Conservation (phyloP, 2,329 filamentous ascomycete genomes). For the Penicillium sp. region DNA sequence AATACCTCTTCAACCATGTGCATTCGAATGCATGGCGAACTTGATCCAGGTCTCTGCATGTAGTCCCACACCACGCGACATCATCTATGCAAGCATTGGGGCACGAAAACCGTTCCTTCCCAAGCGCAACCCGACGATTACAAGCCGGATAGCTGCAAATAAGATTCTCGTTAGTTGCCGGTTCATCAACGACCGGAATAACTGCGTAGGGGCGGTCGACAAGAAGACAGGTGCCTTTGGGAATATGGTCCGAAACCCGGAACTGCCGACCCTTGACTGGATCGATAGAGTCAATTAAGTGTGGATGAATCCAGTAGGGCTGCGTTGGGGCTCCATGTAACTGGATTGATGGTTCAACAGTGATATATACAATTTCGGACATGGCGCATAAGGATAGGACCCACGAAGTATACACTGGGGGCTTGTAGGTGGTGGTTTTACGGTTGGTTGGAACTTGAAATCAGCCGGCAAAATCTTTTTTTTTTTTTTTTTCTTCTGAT, state of each 20-base stretch:
- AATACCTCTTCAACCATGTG: slow-evolving; percentile 30
- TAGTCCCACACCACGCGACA: slow-evolving; percentile 29
- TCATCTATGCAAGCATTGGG: slow-evolving; percentile 26
- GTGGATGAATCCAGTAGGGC: slow-evolving; percentile 29
- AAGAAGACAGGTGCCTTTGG: slow-evolving; percentile 27
- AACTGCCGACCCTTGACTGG: slow-evolving; percentile 35
- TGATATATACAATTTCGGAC: slow-evolving; percentile 22
- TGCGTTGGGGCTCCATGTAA: slow-evolving; percentile 14
- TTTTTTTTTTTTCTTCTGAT: not conserved
- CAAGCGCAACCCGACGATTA: slow-evolving; percentile 18
- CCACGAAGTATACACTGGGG: not conserved
- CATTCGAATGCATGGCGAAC: slow-evolving; percentile 32
- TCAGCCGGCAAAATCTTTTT: slow-evolving; percentile 3
- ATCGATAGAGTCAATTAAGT: slow-evolving; percentile 27
- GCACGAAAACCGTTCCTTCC: slow-evolving; percentile 15
- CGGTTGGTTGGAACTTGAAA: not conserved
- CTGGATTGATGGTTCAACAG: slow-evolving; percentile 8
- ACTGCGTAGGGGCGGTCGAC: slow-evolving; percentile 33
- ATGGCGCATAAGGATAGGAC: slow-evolving; percentile 7
- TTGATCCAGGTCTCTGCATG: slow-evolving; percentile 23
- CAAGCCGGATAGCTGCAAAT: slow-evolving; percentile 34
- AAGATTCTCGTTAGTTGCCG: slow-evolving; percentile 21
- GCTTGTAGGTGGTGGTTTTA: not conserved
- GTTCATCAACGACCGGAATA: slow-evolving; percentile 32
- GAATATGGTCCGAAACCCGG: slow-evolving; percentile 23